Evolutionary conservation across 225 moss, liverwort and hornwort species (phyloP), one percentile per base, ranked within the genome.

Genomic region (Sphagnum contortum): DNA sequence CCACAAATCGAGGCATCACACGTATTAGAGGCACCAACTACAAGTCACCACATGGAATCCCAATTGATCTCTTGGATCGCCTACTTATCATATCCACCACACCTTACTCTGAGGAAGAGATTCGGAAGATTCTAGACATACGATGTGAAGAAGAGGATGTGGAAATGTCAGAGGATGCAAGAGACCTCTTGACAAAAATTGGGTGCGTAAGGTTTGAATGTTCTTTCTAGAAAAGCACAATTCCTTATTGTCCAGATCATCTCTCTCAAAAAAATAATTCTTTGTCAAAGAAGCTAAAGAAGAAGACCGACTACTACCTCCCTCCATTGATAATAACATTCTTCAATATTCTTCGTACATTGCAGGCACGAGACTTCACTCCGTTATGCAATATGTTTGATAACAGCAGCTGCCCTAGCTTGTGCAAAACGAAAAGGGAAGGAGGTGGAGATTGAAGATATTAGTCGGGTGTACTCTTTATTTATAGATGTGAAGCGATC

Each of bases 131-230:
- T 63, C 72, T 91, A 6, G 88, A 91, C 64, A 91, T 91, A 14
- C 86, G 91, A 45, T 89, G 91, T 47, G 91, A 91, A 69, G 88
- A 91, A 64, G 88, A 91, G 64, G 91, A 91, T 48, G 91, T 89
- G 2, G 88, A 91, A 69, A 91, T 91, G 88, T 76, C 86, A 44
- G 88, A 88, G 6, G 88, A 91, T 48, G 84, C 76, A 11, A 79
- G 77, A 61, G 84, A 87, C 9, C 83, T 91, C 3, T 76, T 91
- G 7, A 88, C 88, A 9, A 91, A 91, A 64, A 91, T 91, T 62
- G 86, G 88, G 84, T 84, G 73, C 29, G 29, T 29, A 29, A 29
- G 29, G 29, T 29, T 29, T 29, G 29, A 1, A 29, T 29, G 29
- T 1, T 29, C 29, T 29, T 29, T 29, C 29, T 29, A 29, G 29